A percentile compares a stretch with the other conserved stretches of the same genome.
phyloP scores from a whole-genome alignment of 768 basidiomycete species.

The Termitomyces titanicus region DNA sequence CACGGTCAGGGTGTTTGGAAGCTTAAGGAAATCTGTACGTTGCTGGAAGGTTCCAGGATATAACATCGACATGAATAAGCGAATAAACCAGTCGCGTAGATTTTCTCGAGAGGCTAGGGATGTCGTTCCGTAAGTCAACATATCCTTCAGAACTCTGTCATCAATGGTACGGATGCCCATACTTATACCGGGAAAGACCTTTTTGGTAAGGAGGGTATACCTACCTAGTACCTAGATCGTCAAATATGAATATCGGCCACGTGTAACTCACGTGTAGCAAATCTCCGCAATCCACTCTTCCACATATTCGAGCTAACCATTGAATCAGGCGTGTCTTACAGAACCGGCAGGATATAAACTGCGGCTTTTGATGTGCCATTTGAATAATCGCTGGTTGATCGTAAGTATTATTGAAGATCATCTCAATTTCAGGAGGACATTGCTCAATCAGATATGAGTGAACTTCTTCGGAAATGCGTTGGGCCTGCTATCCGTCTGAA shows the following conservation, averaged over 20 bases:
- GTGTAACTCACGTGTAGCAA: slow-evolving; percentile 22
- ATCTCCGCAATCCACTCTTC: slow-evolving; percentile 26
- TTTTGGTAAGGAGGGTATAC: slow-evolving; percentile 24
- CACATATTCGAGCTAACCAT: slow-evolving; percentile 24
- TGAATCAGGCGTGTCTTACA: slow-evolving; percentile 20
- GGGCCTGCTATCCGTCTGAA: slow-evolving; percentile 22
- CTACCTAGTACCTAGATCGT: slow-evolving; percentile 16
- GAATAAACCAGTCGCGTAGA: slow-evolving; percentile 28
- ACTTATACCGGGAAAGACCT: slow-evolving; percentile 26
- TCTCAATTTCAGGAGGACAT: slow-evolving; percentile 11
- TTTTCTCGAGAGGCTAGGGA: slow-evolving; percentile 21
- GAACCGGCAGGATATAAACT: slow-evolving; percentile 22
- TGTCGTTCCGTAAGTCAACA: slow-evolving; percentile 12
- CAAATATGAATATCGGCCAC: no score
- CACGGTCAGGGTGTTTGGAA: slow-evolving; percentile 30
- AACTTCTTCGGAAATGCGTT: slow-evolving; percentile 24
- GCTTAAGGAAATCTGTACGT: slow-evolving; percentile 21
- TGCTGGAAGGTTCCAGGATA: slow-evolving; percentile 20
- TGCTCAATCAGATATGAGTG: slow-evolving; percentile 32
- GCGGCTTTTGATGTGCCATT: slow-evolving; percentile 26
- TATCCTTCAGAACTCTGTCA: slow-evolving; percentile 17
- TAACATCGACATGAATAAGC: slow-evolving; percentile 27
- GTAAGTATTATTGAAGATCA: background rate
- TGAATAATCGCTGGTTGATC: slow-evolving; percentile 24
- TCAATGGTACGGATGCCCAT: slow-evolving; percentile 22